phyloP scores from a whole-genome alignment of 169 alveolate species.

The Plasmodium coatneyi region DNA sequence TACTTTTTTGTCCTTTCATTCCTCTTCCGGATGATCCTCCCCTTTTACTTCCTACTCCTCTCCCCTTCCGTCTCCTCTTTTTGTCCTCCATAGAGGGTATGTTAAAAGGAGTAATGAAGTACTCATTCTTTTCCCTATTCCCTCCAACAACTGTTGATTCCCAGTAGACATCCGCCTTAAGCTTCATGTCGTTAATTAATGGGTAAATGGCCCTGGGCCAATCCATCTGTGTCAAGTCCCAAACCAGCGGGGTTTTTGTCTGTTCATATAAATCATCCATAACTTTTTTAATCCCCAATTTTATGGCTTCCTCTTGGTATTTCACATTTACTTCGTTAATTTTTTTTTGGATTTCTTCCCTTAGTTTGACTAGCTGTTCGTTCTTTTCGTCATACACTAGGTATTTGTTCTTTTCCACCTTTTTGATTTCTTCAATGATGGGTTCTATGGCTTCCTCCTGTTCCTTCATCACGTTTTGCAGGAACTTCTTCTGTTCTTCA shows the following conservation, averaged over 20 bases:
- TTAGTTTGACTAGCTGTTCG: conserved; percentile 76
- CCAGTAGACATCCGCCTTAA: conserved; percentile 82
- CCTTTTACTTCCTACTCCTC: conserved; percentile 86
- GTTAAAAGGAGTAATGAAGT: conserved; percentile 76
- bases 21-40: conserved; percentile 87
- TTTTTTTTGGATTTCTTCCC: conserved; percentile 75
- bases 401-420: conserved; percentile 70
- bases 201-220: conserved; percentile 77
- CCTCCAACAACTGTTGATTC: conserved; percentile 84
- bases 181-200: conserved; percentile 75
- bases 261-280: conserved; percentile 68
- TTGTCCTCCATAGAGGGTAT: conserved; percentile 81
- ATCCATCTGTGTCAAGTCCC: conserved; percentile 85
- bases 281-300: conserved; percentile 53
- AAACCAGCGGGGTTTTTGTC: conserved; percentile 79
- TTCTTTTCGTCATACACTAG: conserved; percentile 80
- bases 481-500: conserved; percentile 78
- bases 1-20: conserved; percentile 85
- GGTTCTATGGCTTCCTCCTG: conserved; percentile 76
- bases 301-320: conserved; percentile 43
- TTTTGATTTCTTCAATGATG: conserved; percentile 77
- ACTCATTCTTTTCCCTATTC: conserved; percentile 79
- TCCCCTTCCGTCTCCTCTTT: conserved; percentile 82
- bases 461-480: conserved; percentile 73
- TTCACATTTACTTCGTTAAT: conserved; percentile 73